Percentiles rank a stretch among this genome's conserved stretches.
phyloP scores from a whole-genome alignment of 1,284 basidiomycete genomes.

The Retiboletus flavoniger region DNA sequence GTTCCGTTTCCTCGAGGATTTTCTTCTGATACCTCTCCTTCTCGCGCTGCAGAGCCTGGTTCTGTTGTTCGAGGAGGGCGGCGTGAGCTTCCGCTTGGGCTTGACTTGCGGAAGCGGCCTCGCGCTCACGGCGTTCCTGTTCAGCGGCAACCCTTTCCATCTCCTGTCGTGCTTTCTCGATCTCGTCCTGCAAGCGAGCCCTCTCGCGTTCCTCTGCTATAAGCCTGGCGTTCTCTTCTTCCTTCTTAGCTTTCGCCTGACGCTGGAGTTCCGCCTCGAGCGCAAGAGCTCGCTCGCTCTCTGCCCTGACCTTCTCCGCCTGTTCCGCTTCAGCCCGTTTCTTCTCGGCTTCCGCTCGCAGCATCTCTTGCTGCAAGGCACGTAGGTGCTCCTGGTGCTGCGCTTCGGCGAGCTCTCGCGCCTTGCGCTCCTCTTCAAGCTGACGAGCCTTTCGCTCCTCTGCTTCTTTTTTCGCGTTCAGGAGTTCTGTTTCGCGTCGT shows the following conservation, averaged over 20 bases:
- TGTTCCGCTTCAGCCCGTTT: conserved; percentile 27
- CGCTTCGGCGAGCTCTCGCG: conserved; percentile 29
- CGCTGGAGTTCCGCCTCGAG: conserved; percentile 32
- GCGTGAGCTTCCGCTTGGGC: conserved; percentile 32
- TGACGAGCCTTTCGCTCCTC: conserved; percentile 28
- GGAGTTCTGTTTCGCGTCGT: conserved; percentile 29
- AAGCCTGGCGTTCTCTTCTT: conserved; percentile 29
- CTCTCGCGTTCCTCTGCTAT: conserved; percentile 28
- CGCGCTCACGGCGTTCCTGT: conserved; percentile 28
- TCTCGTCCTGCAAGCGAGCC: conserved; percentile 30
- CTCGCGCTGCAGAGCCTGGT: conserved; percentile 22
- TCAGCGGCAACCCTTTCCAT: conserved; percentile 26
- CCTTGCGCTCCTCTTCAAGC: conserved; percentile 34
- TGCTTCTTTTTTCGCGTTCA: conserved; percentile 24
- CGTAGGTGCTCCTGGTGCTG: conserved; percentile 33
- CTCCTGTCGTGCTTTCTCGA: conserved; percentile 28
- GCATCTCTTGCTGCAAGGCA: conserved; percentile 29
- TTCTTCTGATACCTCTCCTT: conserved; percentile 28
- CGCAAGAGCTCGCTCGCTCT: conserved; percentile 33
- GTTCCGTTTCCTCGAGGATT: conserved; percentile 31
- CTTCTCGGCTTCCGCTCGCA: conserved; percentile 25
- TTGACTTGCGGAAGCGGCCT: conserved; percentile 24
- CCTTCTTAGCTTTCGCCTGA: conserved; percentile 24
- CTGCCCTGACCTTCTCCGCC: conserved; percentile 25
- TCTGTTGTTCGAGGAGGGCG: conserved; percentile 26